phyloP scores from a whole-genome alignment of 345 rosid genomes.

The Citrus maxima region DNA sequence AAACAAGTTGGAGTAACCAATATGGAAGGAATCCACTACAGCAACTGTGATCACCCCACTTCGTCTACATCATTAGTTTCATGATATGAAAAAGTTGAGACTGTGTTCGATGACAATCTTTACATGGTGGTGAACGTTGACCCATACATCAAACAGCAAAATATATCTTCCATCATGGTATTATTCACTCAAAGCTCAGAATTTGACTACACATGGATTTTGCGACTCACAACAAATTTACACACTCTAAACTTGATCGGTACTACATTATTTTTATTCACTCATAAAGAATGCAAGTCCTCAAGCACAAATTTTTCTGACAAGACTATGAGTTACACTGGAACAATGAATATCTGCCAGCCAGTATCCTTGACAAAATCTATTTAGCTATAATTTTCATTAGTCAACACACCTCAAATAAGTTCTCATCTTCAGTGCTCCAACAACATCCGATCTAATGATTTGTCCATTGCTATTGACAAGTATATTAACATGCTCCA shows the following conservation, averaged over 20 bases:
- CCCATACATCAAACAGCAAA: not conserved
- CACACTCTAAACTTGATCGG: not conserved
- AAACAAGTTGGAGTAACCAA: slow-evolving; percentile 1
- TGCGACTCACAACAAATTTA: not conserved
- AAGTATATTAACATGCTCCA: slow-evolving; percentile 92
- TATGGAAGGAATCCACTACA: not conserved
- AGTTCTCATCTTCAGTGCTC: slow-evolving; percentile 97
- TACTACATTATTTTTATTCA: not conserved
- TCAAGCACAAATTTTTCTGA: not conserved
- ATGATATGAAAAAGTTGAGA: not conserved
- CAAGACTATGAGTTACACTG: not conserved
- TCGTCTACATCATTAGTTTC: not conserved
- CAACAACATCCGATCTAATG: slow-evolving; percentile 91
- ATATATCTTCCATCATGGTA: slow-evolving; percentile 4
- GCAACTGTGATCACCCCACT: not conserved
- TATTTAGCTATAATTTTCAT: not conserved
- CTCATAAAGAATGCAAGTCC: not conserved
- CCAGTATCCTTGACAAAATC: not conserved
- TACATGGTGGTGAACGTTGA: not conserved
- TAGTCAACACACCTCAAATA: slow-evolving; percentile 65
- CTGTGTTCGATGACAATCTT: not conserved
- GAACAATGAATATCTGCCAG: not conserved
- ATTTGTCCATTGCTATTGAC: slow-evolving; percentile 97
- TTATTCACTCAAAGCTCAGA: slow-evolving; percentile 1
- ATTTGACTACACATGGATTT: not conserved